Evolutionary conservation across 768 basidiomycete genomes (phyloP).

Genomic region (Jaapia argillacea): DNA sequence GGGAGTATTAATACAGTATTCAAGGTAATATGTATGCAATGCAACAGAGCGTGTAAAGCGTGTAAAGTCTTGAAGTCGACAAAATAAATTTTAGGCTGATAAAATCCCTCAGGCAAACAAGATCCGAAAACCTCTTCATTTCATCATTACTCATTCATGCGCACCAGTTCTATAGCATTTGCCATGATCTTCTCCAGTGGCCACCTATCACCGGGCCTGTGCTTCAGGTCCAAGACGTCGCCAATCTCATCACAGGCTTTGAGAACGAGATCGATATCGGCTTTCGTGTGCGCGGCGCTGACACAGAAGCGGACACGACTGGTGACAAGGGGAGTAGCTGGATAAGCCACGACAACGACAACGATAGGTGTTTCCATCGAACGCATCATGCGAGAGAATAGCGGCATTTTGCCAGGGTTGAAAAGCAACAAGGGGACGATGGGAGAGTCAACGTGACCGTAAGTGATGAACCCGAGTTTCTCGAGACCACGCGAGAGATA

Average conservation of each 20-base stretch:
- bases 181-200: conserved; percentile 60
- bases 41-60: background rate
- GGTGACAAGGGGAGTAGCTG: conserved; percentile 83
- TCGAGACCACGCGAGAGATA: conserved; percentile 81
- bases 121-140: background rate
- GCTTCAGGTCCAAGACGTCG: conserved; percentile 82
- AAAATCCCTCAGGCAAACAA: background rate
- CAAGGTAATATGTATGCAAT: too few relatives aligned
- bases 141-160: conserved; percentile 14
- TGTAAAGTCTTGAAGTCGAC: background rate
- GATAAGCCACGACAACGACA: conserved; percentile 85
- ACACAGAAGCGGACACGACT: conserved; percentile 90
- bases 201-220: conserved; percentile 68
- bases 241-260: conserved; percentile 90
- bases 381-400: conserved; percentile 87
- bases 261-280: conserved; percentile 83
- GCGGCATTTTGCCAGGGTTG: conserved; percentile 88
- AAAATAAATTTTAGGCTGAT: background rate
- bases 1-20: too few relatives aligned
- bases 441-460: conserved; percentile 84
- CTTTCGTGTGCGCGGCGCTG: conserved; percentile 92
- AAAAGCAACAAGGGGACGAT: conserved; percentile 90
- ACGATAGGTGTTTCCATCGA: conserved; percentile 67
- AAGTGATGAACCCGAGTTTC: conserved; percentile 95
- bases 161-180: conserved; percentile 68